Evolutionary conservation across 306 rosid genomes (phyloP), one percentile per base, ranked within the genome.

Genomic region (Dalbergia oliveri): DNA sequence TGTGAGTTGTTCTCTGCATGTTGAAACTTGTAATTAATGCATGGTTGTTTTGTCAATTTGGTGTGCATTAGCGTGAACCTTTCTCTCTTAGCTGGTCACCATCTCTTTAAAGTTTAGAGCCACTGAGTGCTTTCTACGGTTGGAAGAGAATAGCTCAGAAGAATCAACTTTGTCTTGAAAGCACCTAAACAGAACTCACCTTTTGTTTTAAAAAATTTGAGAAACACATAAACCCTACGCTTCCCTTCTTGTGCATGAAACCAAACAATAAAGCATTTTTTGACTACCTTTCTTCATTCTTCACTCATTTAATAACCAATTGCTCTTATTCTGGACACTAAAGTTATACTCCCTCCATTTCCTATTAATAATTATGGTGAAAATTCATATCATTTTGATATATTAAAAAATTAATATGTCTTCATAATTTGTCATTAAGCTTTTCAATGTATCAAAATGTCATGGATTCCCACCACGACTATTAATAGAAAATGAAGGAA

Each of bases 181-280:
- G 59, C 82, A 68, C 82, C 14, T 43, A 69, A 57, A 72, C 56
- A 50, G 15, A 39, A 41, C 79, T 50, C 44, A 51, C n/a, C 50
- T 72, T 72, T 63, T 78, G 41, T 83, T 61, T 34, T 71, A 31
- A 64, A 83, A 78, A 9, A 66, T 2, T 16, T 70, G 39, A 58
- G 60, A 72, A 83, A 83, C 76, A 14, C 80, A 39, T 47, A 15
- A 49, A 73, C 86, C 86, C 47, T 50, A 74, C 69, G 14, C 72
- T 81, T 9, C 8, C 4, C 10, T 6, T 78, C 35, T 50, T 59
- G 35, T 79, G 80, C 84, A 79, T 78, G 78, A 81, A 73, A 74
- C 79, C 71, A 45, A 81, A 33, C 74, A 54, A n/a, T 54, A 84
- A 80, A 80, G 75, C 68, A 59, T 9, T 61, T 76, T 75, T 69